Conservation (phyloP, 352 stramenopile species). For the Phytophthora citricola region DNA sequence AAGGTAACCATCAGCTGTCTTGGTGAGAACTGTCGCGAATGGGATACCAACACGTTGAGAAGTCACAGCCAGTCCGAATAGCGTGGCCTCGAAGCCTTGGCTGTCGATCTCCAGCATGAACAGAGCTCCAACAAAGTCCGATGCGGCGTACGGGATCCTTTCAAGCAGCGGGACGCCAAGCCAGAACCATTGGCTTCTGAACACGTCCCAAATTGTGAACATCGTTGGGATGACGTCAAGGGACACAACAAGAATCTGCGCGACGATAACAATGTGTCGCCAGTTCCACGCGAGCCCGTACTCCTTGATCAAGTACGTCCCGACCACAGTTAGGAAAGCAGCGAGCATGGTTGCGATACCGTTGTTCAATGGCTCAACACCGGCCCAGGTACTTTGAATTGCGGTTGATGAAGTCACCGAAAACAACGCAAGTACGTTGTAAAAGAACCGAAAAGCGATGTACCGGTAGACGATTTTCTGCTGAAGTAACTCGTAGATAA, state of each 20-base stretch:
- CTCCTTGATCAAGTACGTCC: conserved; percentile 41
- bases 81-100: conserved; percentile 56
- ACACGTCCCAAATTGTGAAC: conserved; percentile 71
- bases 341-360: conserved; percentile 57
- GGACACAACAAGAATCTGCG: conserved; percentile 50
- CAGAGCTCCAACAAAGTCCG: conserved; percentile 49
- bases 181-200: conserved; percentile 75
- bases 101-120: conserved; percentile 67
- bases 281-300: conserved; percentile 61
- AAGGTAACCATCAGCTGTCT: conserved; percentile 63
- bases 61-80: conserved; percentile 58
- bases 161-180: conserved; percentile 67
- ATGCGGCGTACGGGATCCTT: conserved; percentile 49
- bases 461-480: conserved; percentile 55
- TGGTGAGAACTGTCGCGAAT: conserved; percentile 63
- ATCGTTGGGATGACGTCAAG: conserved; percentile 59
- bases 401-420: conserved; percentile 55
- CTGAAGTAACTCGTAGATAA: conserved; percentile 55
- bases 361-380: conserved; percentile 69
- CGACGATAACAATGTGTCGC: conserved; percentile 47
- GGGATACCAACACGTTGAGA: conserved; percentile 50
- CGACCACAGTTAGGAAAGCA: conserved; percentile 50
- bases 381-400: conserved; percentile 64
- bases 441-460: conserved; percentile 63
- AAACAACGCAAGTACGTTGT: conserved; percentile 59